phyloP scores from a whole-genome alignment of 306 rosid genomes.

The Cucurbita ficifolia region DNA sequence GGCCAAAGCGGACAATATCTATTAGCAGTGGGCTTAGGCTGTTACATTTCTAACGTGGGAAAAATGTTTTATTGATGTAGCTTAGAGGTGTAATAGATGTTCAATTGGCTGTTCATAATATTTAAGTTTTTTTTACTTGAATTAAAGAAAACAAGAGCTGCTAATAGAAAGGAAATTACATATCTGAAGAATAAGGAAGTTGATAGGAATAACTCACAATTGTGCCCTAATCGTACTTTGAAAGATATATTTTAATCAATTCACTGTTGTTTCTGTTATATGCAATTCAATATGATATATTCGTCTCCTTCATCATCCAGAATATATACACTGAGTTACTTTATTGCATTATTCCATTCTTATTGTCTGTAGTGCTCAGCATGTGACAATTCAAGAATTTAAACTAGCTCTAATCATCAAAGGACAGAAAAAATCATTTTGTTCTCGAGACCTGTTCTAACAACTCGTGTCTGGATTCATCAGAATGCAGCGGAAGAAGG shows the following conservation, averaged over 20 bases:
- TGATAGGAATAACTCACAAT: neutral
- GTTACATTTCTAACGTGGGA: neutral
- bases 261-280: neutral
- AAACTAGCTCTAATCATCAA: neutral
- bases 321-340: neutral
- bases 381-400: neutral
- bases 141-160: neutral
- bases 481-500: constrained; percentile 54
- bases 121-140: neutral
- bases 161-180: neutral
- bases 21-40: too few relatives aligned
- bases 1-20: too few relatives aligned
- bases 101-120: neutral
- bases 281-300: neutral
- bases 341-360: neutral
- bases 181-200: neutral
- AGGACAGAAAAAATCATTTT: neutral
- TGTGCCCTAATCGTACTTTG: too few relatives aligned
- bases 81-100: neutral
- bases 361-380: neutral
- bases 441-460: neutral
- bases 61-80: neutral
- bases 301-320: neutral
- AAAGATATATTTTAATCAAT: neutral
- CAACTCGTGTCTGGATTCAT: neutral